A percentile compares a stretch with the other conserved stretches of the same genome.
phyloP scores from a whole-genome alignment of 2,329 filamentous ascomycete species.

The Botrytis tulipae region DNA sequence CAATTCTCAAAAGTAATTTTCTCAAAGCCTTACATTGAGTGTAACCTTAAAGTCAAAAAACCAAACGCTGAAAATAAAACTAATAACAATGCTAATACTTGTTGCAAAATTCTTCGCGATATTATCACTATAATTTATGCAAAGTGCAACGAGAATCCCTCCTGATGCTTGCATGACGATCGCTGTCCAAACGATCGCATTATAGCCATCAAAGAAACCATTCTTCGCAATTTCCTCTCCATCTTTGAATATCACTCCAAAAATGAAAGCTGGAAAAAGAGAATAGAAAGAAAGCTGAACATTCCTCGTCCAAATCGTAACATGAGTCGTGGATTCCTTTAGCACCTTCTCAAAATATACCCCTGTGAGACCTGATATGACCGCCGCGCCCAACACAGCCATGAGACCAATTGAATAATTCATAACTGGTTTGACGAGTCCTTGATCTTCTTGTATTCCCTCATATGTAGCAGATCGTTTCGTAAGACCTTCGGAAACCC shows the following conservation, averaged over 20 bases:
- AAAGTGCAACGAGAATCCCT: slow-evolving; percentile 78
- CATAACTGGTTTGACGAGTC: slow-evolving; percentile 54
- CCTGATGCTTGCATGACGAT: slow-evolving; percentile 80
- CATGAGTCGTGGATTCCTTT: slow-evolving; percentile 73
- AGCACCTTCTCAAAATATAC: slow-evolving; percentile 90
- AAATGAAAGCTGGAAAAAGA: slow-evolving; percentile 80
- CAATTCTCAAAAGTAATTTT: not conserved
- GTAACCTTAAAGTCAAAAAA: slow-evolving; percentile 81
- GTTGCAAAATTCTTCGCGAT: slow-evolving; percentile 94
- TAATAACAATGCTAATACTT: slow-evolving; percentile 86
- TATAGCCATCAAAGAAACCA: slow-evolving; percentile 95
- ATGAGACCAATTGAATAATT: slow-evolving; percentile 77
- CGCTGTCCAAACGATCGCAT: slow-evolving; percentile 83
- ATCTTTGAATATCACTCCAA: slow-evolving; percentile 85
- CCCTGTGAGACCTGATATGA: slow-evolving; percentile 79
- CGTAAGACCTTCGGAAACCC: slow-evolving; percentile 48
- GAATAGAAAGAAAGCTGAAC: slow-evolving; percentile 95
- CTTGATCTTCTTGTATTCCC: slow-evolving; percentile 70
- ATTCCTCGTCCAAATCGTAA: slow-evolving; percentile 90
- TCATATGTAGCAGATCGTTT: slow-evolving; percentile 86
- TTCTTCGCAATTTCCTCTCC: slow-evolving; percentile 77
- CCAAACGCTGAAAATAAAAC: slow-evolving; percentile 78
- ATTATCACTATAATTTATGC: slow-evolving; percentile 81
- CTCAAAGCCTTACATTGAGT: slow-evolving; percentile 57
- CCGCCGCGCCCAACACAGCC: slow-evolving; percentile 74